A percentile compares a stretch with the other conserved stretches of the same genome.
These are phyloP conservation scores for Botryotinia convoluta DNA, from an alignment of 2,329 filamentous ascomycete species.

Conservation along the genomic window DNA sequence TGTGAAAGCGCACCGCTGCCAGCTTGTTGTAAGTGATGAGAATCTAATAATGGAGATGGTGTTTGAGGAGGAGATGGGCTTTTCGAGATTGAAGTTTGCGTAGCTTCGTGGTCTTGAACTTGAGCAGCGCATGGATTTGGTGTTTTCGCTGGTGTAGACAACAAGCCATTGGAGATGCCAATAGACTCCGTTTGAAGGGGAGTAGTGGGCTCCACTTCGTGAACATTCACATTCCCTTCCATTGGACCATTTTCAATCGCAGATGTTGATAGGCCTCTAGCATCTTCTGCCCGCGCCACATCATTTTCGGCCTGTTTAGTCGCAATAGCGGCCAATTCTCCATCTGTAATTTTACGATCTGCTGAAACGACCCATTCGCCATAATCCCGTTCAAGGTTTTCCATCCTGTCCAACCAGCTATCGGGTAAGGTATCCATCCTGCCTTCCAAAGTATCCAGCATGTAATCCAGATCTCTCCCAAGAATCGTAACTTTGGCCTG, in stretches of 20 bases:
- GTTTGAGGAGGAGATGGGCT: slow-evolving; percentile 19
- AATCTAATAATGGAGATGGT: not conserved
- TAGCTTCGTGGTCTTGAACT: not conserved
- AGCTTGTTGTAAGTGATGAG: no score
- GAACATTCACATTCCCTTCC: not conserved
- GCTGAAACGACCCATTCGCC: slow-evolving; percentile 77
- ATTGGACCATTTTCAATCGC: not conserved
- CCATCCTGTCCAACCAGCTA: slow-evolving; percentile 82
- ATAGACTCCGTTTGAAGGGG: not conserved
- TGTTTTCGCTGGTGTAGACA: slow-evolving; percentile 13
- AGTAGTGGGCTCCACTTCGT: not conserved
- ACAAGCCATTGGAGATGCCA: not conserved
- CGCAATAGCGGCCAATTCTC: slow-evolving; percentile 49
- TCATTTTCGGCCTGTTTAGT: slow-evolving; percentile 33
- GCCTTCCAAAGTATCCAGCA: slow-evolving; percentile 85
- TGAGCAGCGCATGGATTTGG: not conserved
- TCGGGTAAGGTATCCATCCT: slow-evolving; percentile 81
- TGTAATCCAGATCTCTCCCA: slow-evolving; percentile 73
- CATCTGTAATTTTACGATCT: slow-evolving; percentile 69
- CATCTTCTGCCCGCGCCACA: slow-evolving; percentile 27
- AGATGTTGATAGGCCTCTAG: not conserved
- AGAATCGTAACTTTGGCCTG: slow-evolving; percentile 67
- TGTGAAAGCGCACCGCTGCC: not conserved
- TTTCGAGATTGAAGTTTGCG: not conserved
- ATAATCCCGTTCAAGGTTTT: slow-evolving; percentile 74